Conservation (phyloP, 2,329 filamentous ascomycete species). For the Chalaropsis ovoidea region DNA sequence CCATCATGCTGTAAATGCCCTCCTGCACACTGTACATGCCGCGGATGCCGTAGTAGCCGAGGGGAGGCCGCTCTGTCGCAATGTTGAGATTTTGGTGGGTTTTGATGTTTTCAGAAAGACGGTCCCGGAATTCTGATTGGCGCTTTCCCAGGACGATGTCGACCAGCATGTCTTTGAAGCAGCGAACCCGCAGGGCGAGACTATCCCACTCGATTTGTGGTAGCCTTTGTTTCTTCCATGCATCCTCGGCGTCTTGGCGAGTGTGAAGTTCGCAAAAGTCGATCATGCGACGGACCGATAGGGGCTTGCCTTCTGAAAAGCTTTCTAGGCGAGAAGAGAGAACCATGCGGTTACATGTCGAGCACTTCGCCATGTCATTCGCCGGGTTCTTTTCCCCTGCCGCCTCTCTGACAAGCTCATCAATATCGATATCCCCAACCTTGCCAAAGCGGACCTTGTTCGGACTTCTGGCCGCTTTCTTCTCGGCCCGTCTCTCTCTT, state of each 20-base stretch:
- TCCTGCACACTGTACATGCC: slow-evolving; percentile 65
- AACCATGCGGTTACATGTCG: slow-evolving; percentile 56
- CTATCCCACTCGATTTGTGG: slow-evolving; percentile 59
- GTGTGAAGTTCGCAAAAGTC: slow-evolving; percentile 57
- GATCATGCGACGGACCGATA: slow-evolving; percentile 50
- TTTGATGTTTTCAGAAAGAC: slow-evolving; percentile 46
- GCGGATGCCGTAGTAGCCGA: slow-evolving; percentile 74
- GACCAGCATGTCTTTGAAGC: slow-evolving; percentile 47
- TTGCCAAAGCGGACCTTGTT: slow-evolving; percentile 9
- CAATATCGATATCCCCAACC: slow-evolving; percentile 6
- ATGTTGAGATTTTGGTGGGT: slow-evolving; percentile 51
- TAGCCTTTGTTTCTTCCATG: slow-evolving; percentile 48
- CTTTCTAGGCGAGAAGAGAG: slow-evolving; percentile 44
- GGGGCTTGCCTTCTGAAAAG: slow-evolving; percentile 39
- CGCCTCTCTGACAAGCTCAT: slow-evolving; percentile 12
- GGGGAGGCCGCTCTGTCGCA: slow-evolving; percentile 46
- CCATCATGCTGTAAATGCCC: slow-evolving; percentile 52
- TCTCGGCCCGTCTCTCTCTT: background rate
- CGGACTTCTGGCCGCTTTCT: background rate
- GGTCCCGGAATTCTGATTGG: slow-evolving; percentile 50
- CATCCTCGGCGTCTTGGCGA: slow-evolving; percentile 41
- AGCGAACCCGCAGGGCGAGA: slow-evolving; percentile 49
- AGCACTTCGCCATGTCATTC: slow-evolving; percentile 38
- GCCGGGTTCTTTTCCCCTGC: background rate
- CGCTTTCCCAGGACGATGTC: slow-evolving; percentile 47